Percentiles rank a stretch among this genome's conserved stretches.
Conservation (phyloP, 2,329 filamentous ascomycete genomes). For the Metarhizium rileyi region DNA sequence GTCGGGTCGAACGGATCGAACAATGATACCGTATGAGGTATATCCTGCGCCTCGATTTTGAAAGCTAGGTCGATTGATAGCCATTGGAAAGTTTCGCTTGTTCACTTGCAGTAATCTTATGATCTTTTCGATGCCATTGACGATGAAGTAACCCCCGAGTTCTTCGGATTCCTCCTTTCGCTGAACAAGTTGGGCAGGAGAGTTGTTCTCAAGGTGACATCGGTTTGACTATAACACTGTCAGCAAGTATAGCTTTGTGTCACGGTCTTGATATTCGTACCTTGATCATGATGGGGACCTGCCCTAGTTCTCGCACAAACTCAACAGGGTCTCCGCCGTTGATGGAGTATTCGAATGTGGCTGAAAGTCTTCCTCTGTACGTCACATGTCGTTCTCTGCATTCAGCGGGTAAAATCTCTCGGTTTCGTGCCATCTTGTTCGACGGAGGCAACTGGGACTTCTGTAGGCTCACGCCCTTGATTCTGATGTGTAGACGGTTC, state of each 20-base stretch:
- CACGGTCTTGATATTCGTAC: slow-evolving; percentile 33
- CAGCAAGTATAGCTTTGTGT: not conserved
- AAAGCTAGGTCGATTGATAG: slow-evolving; percentile 86
- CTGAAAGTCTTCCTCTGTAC: slow-evolving; percentile 79
- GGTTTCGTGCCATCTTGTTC: slow-evolving; percentile 76
- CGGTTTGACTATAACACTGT: slow-evolving; percentile 58
- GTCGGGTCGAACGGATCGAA: slow-evolving; percentile 89
- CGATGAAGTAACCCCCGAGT: slow-evolving; percentile 90
- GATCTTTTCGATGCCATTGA: slow-evolving; percentile 96
- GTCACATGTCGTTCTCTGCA: slow-evolving; percentile 89
- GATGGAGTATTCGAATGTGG: slow-evolving; percentile 73
- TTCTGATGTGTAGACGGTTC: slow-evolving; percentile 69
- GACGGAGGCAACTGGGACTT: slow-evolving; percentile 68
- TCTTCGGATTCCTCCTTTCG: slow-evolving; percentile 95
- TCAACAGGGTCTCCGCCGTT: slow-evolving; percentile 82
- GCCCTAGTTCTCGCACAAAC: slow-evolving; percentile 74
- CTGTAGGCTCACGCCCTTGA: slow-evolving; percentile 74
- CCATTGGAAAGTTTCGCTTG: slow-evolving; percentile 88
- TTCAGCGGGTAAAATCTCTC: slow-evolving; percentile 84
- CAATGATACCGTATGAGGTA: slow-evolving; percentile 81
- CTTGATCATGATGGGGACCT: slow-evolving; percentile 89
- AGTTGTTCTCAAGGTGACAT: slow-evolving; percentile 81
- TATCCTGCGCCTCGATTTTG: slow-evolving; percentile 78
- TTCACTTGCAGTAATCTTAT: slow-evolving; percentile 87
- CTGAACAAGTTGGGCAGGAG: slow-evolving; percentile 71